A percentile compares a stretch with the other conserved stretches of the same genome.
Conservation (phyloP, 306 rosid genomes). For the Cicer bijugum region DNA sequence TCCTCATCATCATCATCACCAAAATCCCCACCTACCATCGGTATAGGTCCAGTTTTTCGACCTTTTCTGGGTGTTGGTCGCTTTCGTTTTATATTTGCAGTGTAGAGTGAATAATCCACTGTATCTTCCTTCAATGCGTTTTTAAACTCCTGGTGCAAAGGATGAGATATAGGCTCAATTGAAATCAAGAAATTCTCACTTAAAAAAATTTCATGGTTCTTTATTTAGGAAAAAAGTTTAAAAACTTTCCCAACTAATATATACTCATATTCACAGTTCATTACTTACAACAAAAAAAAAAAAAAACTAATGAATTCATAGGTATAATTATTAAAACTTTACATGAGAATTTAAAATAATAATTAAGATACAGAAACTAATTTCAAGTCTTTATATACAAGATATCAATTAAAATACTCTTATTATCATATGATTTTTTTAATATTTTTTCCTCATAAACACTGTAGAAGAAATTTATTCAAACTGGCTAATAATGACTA, state of each 20-base stretch:
- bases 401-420: not conserved
- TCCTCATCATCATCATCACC: conserved; percentile 65
- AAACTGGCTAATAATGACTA: conserved; percentile 3
- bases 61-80: conserved; percentile 75
- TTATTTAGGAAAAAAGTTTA: not conserved
- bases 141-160: conserved; percentile 80
- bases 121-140: conserved; percentile 81
- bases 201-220: not conserved
- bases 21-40: conserved; percentile 51
- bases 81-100: conserved; percentile 83
- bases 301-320: not conserved
- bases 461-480: conserved; percentile 3
- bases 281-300: too few relatives aligned
- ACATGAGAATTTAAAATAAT: not conserved
- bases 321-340: not conserved
- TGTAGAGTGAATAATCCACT: conserved; percentile 77
- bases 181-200: not conserved
- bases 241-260: not conserved
- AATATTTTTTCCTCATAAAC: not conserved
- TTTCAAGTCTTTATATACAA: not conserved
- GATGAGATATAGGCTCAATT: conserved; percentile 30
- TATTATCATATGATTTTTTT: not conserved
- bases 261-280: not conserved
- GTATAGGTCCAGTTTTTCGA: conserved; percentile 57
- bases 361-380: conserved; percentile 2